Evolutionary conservation across 257 asterid species (phyloP).

Genomic region (Jacaranda copaia): DNA sequence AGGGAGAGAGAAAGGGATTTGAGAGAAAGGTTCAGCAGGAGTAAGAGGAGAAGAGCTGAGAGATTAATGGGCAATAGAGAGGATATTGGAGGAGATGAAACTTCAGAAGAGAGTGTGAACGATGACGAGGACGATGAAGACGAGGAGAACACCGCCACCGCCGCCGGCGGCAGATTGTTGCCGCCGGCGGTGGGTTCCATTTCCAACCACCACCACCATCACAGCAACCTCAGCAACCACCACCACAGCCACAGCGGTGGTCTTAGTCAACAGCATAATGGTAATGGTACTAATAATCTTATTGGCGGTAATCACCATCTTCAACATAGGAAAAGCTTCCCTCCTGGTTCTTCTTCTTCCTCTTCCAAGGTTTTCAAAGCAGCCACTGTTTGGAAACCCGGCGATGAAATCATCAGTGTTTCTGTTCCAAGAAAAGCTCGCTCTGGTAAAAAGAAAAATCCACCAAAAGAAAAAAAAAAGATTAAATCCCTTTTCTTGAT

Average conservation of each 20-base stretch:
- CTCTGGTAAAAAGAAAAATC: neutral
- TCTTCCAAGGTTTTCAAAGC: neutral
- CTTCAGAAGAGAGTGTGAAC: slow-evolving; percentile 2
- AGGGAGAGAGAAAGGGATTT: neutral
- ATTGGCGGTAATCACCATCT: neutral
- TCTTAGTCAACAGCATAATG: neutral
- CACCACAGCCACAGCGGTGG: neutral
- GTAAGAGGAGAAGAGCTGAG: slow-evolving; percentile 5
- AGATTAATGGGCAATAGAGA: neutral
- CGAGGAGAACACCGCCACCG: neutral
- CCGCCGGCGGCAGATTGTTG: neutral
- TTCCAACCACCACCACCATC: neutral
- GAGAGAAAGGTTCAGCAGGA: neutral
- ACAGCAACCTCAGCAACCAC: neutral
- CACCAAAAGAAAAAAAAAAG: neutral
- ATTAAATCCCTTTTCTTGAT: neutral
- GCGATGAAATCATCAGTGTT: neutral
- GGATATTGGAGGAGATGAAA: neutral
- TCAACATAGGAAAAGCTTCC: neutral
- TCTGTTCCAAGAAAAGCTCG: slow-evolving; percentile 15
- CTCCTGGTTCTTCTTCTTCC: neutral
- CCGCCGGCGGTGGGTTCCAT: neutral
- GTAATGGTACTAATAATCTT: neutral
- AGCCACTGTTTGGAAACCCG: neutral
- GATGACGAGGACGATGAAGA: neutral